Base-by-base conservation (phyloP, 306 rosid species). In the Cercis canadensis region DNA sequence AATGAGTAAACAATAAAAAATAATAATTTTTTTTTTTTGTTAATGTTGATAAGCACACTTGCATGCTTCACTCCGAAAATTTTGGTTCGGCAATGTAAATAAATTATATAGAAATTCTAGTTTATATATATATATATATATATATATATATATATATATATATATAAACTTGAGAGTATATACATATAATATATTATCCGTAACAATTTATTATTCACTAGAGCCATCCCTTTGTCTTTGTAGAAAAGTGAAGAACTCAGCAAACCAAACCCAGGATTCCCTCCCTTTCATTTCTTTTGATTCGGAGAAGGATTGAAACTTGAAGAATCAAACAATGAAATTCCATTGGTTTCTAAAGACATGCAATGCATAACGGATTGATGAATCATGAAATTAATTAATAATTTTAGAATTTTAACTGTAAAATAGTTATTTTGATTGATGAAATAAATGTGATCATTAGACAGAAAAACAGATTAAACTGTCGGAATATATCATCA, bases 11-110 rank as follows among this genome's bases (percentile, higher is more conserved):
- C n/a, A n/a, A n/a, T n/a, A n/a, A n/a, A n/a, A 7, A 39, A 5
- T 5, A 3, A 16, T 4, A 37, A 14, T 45, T 13, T 5, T 10
- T 37, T 14, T 24, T 24, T 24, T 24, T 24, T 24, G 29, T 24
- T 24, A 3, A 3, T 21, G 39, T 44, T 63, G 41, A 19, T 10
- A 32, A 50, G 59, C 49, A 49, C 33, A 32, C 36, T 32, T 72
- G 62, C 77, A 5, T 52, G 70, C 45, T 39, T 52, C 70, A 7
- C 70, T 73, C 77, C 77, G 45, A 41, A 73, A 73, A 41, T 21
- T 40, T 37, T 50, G 77, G 70, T 39, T 2, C 16, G n/a, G 59
- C 32, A 55, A 0, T 24, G 19, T 10, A 15, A 13, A 62, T 11
- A 55, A 65, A 29, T 31, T 8, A 31, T 6, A 51, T 32, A 62